Conservation (phyloP, 2,329 filamentous ascomycete genomes). For the Ophiocordyceps camponoti-saundersi region DNA sequence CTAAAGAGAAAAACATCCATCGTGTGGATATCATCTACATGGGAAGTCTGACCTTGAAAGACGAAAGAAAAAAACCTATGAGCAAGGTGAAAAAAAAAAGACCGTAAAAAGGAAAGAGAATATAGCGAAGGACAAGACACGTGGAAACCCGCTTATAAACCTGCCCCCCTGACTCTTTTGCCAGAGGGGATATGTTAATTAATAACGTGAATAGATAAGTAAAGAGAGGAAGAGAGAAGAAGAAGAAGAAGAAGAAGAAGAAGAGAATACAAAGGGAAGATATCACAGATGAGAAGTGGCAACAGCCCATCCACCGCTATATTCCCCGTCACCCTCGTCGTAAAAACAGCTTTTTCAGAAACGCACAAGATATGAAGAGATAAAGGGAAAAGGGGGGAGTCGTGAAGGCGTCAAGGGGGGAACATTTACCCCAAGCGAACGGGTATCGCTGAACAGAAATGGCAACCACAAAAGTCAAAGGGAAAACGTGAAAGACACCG, state of each 20-base stretch:
- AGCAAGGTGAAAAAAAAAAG: no score
- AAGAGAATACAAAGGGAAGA: background rate
- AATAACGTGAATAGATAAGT: background rate
- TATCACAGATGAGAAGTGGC: no score
- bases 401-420: background rate
- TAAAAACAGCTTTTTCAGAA: background rate
- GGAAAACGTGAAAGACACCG: background rate
- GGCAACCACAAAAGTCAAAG: background rate
- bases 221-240: background rate
- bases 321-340: no score
- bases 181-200: no score
- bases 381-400: background rate
- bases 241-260: background rate
- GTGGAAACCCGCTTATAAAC: no score
- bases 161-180: no score
- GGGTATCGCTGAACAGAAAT: background rate
- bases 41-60: no score
- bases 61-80: no score
- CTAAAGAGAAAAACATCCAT: no score
- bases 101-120: no score
- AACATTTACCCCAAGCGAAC: background rate
- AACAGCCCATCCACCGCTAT: background rate
- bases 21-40: no score
- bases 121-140: background rate
- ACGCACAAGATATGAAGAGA: background rate